phyloP scores from a whole-genome alignment of 352 stramenopile genomes.

The Phytophthora sojae region DNA sequence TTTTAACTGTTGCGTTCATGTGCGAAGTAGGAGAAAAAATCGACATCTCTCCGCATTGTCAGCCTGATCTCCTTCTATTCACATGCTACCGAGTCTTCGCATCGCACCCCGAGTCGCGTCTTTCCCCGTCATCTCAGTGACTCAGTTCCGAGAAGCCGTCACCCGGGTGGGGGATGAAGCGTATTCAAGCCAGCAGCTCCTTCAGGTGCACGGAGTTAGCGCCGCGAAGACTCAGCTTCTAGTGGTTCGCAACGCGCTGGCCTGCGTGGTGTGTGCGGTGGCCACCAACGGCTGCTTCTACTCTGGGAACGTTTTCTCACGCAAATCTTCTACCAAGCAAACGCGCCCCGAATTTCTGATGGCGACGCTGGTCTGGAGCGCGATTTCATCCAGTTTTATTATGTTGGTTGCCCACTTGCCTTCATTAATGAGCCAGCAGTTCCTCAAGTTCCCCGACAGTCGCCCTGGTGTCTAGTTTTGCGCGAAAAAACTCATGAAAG shows the following conservation, averaged over 20 bases:
- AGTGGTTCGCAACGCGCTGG: constrained; percentile 8
- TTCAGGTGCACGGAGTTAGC: not conserved
- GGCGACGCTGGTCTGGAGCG: constrained; percentile 13
- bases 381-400: not conserved
- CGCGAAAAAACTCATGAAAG: not conserved
- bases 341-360: constrained; percentile 17
- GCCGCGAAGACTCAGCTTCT: not conserved
- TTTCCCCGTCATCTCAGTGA: not conserved
- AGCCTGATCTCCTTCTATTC: not conserved
- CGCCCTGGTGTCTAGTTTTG: not conserved
- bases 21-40: no score
- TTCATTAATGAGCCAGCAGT: not conserved
- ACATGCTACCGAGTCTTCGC: not conserved
- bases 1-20: not conserved
- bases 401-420: constrained; percentile 6
- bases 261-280: constrained; percentile 7
- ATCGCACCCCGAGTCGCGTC: not conserved
- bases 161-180: not conserved
- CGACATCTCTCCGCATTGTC: not conserved
- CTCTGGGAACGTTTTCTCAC: constrained; percentile 17
- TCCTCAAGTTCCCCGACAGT: not conserved
- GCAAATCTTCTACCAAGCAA: constrained; percentile 13
- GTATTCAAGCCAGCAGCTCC: not conserved
- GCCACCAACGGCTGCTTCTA: constrained; percentile 11
- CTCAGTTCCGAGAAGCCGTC: not conserved